A percentile compares a stretch with the other conserved stretches of the same genome.
Conservation (phyloP, 768 basidiomycete species). For the Galerina marginata region DNA sequence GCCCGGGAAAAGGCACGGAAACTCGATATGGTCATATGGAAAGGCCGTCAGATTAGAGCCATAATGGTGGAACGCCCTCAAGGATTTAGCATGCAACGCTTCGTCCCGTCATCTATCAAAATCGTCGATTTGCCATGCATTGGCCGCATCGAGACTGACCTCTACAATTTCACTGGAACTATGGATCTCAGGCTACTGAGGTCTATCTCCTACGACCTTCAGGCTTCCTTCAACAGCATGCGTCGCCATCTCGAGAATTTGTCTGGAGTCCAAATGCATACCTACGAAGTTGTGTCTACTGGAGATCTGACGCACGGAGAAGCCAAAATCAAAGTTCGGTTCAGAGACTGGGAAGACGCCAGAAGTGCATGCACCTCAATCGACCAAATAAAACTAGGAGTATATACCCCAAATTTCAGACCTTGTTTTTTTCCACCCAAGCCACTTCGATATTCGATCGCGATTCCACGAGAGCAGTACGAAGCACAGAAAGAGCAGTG, state of each 20-base stretch:
- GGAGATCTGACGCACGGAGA: conserved; percentile 4
- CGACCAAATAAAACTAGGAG: conserved; percentile 26
- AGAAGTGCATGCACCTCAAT: conserved; percentile 44
- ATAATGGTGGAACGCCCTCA: conserved; percentile 46
- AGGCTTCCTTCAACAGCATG: conserved; percentile 8
- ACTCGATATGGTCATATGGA: conserved; percentile 41
- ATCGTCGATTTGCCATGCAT: conserved; percentile 46
- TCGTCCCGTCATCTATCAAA: conserved; percentile 41
- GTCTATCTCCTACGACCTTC: conserved; percentile 8
- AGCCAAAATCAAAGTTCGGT: conserved; percentile 45
- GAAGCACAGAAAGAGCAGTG: conserved; percentile 54
- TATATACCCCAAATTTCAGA: not conserved
- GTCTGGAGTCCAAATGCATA: conserved; percentile 21
- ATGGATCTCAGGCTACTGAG: conserved; percentile 18
- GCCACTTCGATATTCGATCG: conserved; percentile 56
- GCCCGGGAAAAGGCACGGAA: conserved; percentile 39
- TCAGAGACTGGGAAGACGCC: conserved; percentile 54
- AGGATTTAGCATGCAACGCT: conserved; percentile 23
- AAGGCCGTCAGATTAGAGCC: conserved; percentile 51
- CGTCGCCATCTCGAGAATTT: conserved; percentile 7
- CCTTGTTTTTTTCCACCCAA: conserved; percentile 33
- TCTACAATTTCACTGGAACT: conserved; percentile 32
- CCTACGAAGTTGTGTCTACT: conserved; percentile 19
- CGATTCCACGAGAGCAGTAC: conserved; percentile 54
- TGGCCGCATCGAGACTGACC: conserved; percentile 28